Base-by-base conservation (phyloP, 2,329 filamentous ascomycete species). In the Monosporascus ibericus region DNA sequence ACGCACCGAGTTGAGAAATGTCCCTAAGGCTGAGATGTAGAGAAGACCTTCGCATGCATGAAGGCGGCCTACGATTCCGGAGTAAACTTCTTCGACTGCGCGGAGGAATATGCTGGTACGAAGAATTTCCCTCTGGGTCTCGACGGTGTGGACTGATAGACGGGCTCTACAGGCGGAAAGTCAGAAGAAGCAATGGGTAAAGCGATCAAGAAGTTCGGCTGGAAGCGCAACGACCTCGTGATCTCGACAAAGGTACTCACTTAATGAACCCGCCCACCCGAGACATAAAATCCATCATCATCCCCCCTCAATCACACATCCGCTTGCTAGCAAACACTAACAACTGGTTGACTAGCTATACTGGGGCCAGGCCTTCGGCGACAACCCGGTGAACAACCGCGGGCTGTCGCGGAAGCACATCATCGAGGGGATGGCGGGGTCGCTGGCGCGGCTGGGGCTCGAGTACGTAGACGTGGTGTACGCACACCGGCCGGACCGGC, bases 371-470 rank as follows among this genome's bases (percentile, higher is more conserved):
- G 78, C 77, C 24, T 80, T 81, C 65, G 82, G 82, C 44, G 74
- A 80, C 52, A 85, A 82, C 64, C 74, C 75, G 11, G 76, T 86
- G 55, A 88, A 88, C 71, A 87, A 87, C 68, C 74, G 75, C 52
- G 85, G 85, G 6, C 76, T 89, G 30, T 85, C 80, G 3, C 75
- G 84, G 51, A 89, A 89, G 68, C 85, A 88, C 68, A 74, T 88
- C 50, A 73, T 88, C 56, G 85, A 89, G 70, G 85, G 84, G 25
- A 76, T 84, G 57, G 75, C 81, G 49, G 73, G 74, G 30, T 80
- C 79, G 8, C 74, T 89, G 30, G 70, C 81, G 62, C 78, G 82
- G 27, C 70, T 85, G 18, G 70, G 72, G 25, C 72, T 84, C 47
- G 72, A 78, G 40, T 85, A 86, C 61, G 84, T 88, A 39, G 86